A percentile compares a stretch with the other conserved stretches of the same genome.
Conservation (phyloP, 1,284 basidiomycete species). For the Volvariella surrecta region DNA sequence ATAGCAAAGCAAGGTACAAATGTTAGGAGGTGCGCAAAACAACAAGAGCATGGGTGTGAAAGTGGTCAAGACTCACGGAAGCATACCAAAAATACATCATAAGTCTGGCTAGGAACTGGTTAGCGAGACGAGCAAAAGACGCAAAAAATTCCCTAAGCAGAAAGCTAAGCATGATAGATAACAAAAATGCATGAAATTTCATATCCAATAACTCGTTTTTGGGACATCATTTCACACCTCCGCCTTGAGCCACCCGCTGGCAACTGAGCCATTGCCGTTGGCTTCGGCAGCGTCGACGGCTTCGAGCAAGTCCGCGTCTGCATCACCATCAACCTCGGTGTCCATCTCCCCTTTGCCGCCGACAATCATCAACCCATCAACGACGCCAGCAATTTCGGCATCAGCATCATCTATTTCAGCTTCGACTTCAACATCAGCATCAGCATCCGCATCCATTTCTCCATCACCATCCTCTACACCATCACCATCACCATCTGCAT, state of each 20-base stretch:
- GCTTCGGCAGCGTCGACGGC: slow-evolving; percentile 36
- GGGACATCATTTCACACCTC: not conserved
- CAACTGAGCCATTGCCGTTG: slow-evolving; percentile 13
- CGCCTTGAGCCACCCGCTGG: not conserved
- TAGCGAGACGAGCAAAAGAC: no score
- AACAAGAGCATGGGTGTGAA: no score
- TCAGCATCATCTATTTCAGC: slow-evolving; percentile 20
- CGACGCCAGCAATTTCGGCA: slow-evolving; percentile 14
- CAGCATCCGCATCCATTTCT: slow-evolving; percentile 9
- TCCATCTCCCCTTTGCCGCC: slow-evolving; percentile 13
- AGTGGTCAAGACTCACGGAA: no score
- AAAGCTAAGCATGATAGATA: no score
- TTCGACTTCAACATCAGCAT: slow-evolving; percentile 14
- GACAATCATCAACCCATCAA: slow-evolving; percentile 1
- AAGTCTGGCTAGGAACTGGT: no score
- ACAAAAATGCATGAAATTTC: no score
- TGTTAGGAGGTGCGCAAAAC: no score
- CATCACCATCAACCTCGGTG: slow-evolving; percentile 16
- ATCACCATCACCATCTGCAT: slow-evolving; percentile 19
- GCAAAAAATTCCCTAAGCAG: no score
- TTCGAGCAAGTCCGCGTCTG: slow-evolving; percentile 29
- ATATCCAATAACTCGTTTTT: not conserved
- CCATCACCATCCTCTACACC: slow-evolving; percentile 16
- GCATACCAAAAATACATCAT: no score
- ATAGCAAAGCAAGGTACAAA: no score